Evolutionary conservation across 805 yeast genomes (phyloP), one percentile per base, ranked within the genome.

Genomic region (Saccharomycopsis selenospora): DNA sequence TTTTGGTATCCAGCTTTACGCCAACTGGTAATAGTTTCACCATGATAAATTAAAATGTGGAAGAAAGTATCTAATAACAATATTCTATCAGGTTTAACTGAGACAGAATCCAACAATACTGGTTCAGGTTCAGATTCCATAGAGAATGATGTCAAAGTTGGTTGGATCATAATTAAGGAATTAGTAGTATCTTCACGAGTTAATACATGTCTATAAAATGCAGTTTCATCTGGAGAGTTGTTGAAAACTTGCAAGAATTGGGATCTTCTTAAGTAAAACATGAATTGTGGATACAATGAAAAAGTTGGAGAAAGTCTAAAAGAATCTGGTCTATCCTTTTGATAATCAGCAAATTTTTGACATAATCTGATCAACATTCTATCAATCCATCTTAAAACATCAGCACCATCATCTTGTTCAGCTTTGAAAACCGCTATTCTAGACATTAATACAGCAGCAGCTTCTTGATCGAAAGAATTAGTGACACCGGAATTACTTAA

Each of bases 171-270:
- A 33, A 77, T 71, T 55, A 80, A 66, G 1, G 85, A 71, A 55
- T 79, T 80, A 29, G 69, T 67, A 17, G 77, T 71, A 56, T 82
- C 85, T 61, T 80, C 87, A 36, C 75, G 75, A 59, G 77, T 64
- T 59, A 80, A 75, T 29, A 77, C 69, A 57, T 80, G 86, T 58
- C 85, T 72, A 51, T 77, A 72, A 59, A 73, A 81, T 14, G 79
- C 71, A 4, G 88, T 79, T 61, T 81, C 88, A 64, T 81, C 88
- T 0, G 88, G 88, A 1, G 86, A 80, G 56, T 76, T 77, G 58
- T 79, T 79, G 65, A 81, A 81, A 17, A 81, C 79, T 56, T 78
- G 80, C 30, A 81, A 68, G 57, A 82, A 79, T 46, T 73, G 80
- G 1, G 85, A 79, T 56, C 88, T 71, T 61, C 86, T 69, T 60